A percentile compares a stretch with the other conserved stretches of the same genome.
Evolutionary conservation across 352 stramenopile species (phyloP).

Genomic region (Globisporangium apiculatum): DNA sequence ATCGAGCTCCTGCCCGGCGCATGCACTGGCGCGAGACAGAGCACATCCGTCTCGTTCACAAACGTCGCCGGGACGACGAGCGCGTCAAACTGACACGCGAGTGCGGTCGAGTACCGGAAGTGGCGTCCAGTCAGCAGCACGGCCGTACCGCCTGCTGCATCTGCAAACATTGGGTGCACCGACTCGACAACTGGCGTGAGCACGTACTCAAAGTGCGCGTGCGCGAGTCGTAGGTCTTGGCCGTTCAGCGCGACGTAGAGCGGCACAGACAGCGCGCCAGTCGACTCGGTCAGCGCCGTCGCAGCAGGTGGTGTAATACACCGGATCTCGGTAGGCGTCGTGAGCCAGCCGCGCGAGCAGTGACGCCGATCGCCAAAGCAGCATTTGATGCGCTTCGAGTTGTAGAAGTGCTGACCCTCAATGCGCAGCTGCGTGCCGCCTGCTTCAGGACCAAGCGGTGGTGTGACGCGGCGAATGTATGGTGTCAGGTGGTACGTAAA

Average conservation of each 20-base stretch:
- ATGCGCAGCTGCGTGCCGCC: constrained; percentile 57
- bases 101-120: constrained; percentile 37
- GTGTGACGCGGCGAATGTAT: constrained; percentile 40
- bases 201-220: constrained; percentile 58
- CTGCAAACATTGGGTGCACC: constrained; percentile 32
- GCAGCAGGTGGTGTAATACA: constrained; percentile 24
- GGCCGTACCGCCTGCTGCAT: constrained; percentile 41
- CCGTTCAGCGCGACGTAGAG: constrained; percentile 76
- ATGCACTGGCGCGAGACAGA: constrained; percentile 49
- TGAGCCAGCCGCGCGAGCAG: constrained; percentile 32
- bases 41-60: constrained; percentile 47
- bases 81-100: constrained; percentile 54
- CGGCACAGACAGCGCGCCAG: constrained; percentile 22
- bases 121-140: constrained; percentile 57
- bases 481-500: constrained; percentile 55
- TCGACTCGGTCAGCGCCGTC: background rate
- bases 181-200: constrained; percentile 31
- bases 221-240: constrained; percentile 45
- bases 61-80: constrained; percentile 35
- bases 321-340: constrained; percentile 26
- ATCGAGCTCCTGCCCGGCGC: constrained; percentile 21
- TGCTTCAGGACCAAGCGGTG: constrained; percentile 27
- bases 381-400: constrained; percentile 45
- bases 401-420: constrained; percentile 44
- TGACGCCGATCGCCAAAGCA: constrained; percentile 46